phyloP scores from a whole-genome alignment of 148 eudicot genomes.

The Silene conica region DNA sequence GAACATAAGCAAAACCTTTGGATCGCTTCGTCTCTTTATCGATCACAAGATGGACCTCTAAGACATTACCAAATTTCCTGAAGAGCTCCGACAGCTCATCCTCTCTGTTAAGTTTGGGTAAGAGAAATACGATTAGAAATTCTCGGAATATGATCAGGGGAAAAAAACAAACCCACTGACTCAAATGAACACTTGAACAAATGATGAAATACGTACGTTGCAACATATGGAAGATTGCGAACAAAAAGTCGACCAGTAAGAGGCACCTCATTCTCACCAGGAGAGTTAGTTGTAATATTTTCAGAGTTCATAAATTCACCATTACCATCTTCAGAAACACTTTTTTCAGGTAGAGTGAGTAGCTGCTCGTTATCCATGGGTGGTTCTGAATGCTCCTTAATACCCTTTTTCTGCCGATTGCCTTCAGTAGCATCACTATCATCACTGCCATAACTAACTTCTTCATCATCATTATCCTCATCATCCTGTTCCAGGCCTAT shows the following conservation, averaged over 20 bases:
- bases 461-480: conserved; percentile 23
- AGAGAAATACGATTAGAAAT: neutral
- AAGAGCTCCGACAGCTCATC: conserved; percentile 81
- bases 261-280: conserved; percentile 38
- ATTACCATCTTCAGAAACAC: conserved; percentile 26
- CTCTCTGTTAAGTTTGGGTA: conserved; percentile 47
- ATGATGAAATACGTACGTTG: conserved; percentile 46
- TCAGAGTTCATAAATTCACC: conserved; percentile 28
- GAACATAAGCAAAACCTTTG: conserved; percentile 77
- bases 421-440: conserved; percentile 13
- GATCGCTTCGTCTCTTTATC: conserved; percentile 88
- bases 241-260: conserved; percentile 77
- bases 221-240: conserved; percentile 79
- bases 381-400: conserved; percentile 13
- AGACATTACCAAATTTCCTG: conserved; percentile 52
- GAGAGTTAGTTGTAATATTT: conserved; percentile 31
- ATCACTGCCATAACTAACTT: conserved; percentile 11
- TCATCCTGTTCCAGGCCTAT: conserved; percentile 31
- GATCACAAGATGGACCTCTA: conserved; percentile 79
- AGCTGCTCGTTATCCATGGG: conserved; percentile 17
- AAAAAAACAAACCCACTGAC: neutral
- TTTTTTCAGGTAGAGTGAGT: conserved; percentile 23
- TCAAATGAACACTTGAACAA: neutral
- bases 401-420: conserved; percentile 21
- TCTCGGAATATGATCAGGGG: neutral